Evolutionary conservation across 2,329 filamentous ascomycete species (phyloP), one percentile per base, ranked within the genome.

Genomic region (Diaporthe citri): DNA sequence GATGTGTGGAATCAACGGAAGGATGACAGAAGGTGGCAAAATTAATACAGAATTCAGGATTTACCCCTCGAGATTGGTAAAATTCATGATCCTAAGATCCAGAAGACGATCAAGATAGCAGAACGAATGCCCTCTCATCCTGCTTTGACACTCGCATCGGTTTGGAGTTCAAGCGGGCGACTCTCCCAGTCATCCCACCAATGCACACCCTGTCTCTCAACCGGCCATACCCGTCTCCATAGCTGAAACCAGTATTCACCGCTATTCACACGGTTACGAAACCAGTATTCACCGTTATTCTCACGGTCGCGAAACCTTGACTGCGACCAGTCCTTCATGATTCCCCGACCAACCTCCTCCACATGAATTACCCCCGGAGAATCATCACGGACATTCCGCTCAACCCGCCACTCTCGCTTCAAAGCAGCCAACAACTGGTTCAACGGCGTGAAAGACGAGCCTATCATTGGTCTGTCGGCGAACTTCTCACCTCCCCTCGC

Each of bases 321-420:
- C 36, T 10, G 36, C 36, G 36, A 10, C 36, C 36, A 10, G 36
- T 2, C 12, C 51, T 31, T 55, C 15, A 20, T 20, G 43, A 46
- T 8, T 17, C 17, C 43, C 43, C 17, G 43, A 22, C 17, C 17
- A 20, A 46, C 15, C 25, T 31, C 25, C 13, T 28, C 25, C 57
- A 72, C 56, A 13, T 74, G 67, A 17, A 76, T 39, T 28, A 69
- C 73, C 13, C 67, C 48, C 41, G 41, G 75, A 46, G 56, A 34
- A 39, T 76, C 59, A 43, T 71, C 69, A 41, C 73, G 75, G 5
- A 74, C 67, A 20, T 69, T 57, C 46, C 73, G 59, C 66, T 67
- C 46, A 17, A 76, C 60, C 46, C 55, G 34, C 75, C 75, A 76
- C n/a, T 12, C 56, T 20, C 70, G 10, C 15, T n/a, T n/a, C 70